Base-by-base conservation (phyloP, 139 green algal species). In the Auxenochlorella pyrenoidosa region DNA sequence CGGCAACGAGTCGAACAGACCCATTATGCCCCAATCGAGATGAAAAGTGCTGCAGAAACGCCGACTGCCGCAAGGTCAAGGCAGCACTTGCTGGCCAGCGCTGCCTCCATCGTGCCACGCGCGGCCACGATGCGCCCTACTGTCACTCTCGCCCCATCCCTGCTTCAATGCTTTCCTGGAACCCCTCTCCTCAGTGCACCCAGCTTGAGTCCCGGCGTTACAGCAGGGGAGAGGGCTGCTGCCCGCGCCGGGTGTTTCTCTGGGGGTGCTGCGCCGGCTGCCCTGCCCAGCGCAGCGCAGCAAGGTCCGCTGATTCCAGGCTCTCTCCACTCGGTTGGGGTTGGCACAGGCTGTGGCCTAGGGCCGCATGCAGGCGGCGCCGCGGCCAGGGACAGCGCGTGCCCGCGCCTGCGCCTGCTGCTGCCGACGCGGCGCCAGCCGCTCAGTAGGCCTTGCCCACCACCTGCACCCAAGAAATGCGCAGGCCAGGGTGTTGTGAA, bases 401-500 rank as follows among this genome's bases (percentile, higher is more conserved):
- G 34, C 34, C 76, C 6, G n/a, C 41, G 47, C 76, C 32, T 58
- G n/a, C 41, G 76, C 76, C 18, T 58, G 32, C 76, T 68, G 47
- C 76, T 30, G 41, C 41, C 32, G 76, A 34, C 12, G 73, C 30
- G 78, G 28, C 16, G 54, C 54, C 54, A 63, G 83, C 72, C 54
- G 84, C 75, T 89, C 47, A 89, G 85, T 89, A 89, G 85, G 85
- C 85, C 76, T 84, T 85, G 85, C 90, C 88, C 60, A 95, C 86
- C 38, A 86, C 91, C 43, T 36, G 75, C 38, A 51, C 43, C 28
- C 30, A 32, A 26, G 43, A 6, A 54, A 54, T 54, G 10, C 47
- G 10, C 8, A 10, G 47, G 47, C 47, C 8, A 54, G 47, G 47
- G 6, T 54, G 47, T 6, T 54, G 47, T 54, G 47, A 54, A 54